Evolutionary conservation across 163 green algal species (phyloP).

Genomic region (Picocystis sp.): DNA sequence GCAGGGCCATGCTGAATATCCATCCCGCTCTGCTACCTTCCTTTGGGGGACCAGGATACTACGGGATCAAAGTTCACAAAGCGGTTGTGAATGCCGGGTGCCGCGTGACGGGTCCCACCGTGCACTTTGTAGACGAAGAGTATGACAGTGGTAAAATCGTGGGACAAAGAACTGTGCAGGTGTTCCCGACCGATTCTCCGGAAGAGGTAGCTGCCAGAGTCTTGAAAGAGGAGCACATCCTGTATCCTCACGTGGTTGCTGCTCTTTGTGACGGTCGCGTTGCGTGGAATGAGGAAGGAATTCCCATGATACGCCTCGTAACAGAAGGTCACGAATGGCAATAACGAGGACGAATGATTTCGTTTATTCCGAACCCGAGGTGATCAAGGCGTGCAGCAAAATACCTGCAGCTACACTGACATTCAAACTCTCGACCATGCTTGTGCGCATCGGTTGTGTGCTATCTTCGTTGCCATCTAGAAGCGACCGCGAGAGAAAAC

Average conservation of each 20-base stretch:
- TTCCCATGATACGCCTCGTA: conserved; percentile 47
- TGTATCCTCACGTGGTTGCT: conserved; percentile 72
- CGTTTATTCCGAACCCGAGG: too few relatives aligned
- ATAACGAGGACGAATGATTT: too few relatives aligned
- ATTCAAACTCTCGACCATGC: conserved; percentile 75
- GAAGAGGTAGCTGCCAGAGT: conserved; percentile 63
- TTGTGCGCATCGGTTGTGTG: too few relatives aligned
- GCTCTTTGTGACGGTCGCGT: conserved; percentile 74
- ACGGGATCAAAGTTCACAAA: conserved; percentile 73
- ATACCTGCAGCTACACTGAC: conserved; percentile 85
- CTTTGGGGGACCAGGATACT: conserved; percentile 91
- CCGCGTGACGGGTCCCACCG: conserved; percentile 49
- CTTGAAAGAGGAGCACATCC: conserved; percentile 65
- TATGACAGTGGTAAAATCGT: conserved; percentile 78
- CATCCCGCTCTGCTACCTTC: conserved; percentile 87
- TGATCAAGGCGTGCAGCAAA: conserved; percentile 44
- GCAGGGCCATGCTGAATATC: conserved; percentile 85
- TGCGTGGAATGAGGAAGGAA: conserved; percentile 71
- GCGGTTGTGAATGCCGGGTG: conserved; percentile 75
- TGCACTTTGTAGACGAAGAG: conserved; percentile 96
- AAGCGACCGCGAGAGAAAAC: too few relatives aligned
- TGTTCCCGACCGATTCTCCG: conserved; percentile 60
- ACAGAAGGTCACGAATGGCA: neutral
- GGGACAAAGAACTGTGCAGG: conserved; percentile 68
- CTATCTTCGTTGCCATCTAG: too few relatives aligned